These are phyloP conservation scores for Eimeria tenella DNA, from an alignment of 169 alveolate species.

Conservation along the genomic window DNA sequence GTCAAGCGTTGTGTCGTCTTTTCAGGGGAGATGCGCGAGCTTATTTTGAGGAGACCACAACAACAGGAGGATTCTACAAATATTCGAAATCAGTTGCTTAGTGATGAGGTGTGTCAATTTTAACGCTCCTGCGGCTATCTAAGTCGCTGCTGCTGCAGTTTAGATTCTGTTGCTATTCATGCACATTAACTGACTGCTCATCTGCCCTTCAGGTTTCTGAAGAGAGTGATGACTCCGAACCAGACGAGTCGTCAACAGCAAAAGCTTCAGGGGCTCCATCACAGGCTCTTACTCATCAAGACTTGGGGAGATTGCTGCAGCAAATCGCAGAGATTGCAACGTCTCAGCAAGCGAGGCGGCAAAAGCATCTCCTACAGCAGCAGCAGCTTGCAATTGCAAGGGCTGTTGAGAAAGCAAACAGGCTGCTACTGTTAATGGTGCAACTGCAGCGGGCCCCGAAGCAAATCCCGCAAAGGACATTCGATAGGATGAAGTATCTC, in stretches of 20 bases:
- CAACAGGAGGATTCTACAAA: conserved; percentile 76
- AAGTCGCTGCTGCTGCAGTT: neutral
- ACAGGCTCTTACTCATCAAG: conserved; percentile 13
- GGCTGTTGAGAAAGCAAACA: conserved; percentile 57
- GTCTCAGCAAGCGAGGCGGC: conserved; percentile 18
- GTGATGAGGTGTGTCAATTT: conserved; percentile 5
- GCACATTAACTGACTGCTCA: neutral
- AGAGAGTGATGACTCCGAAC: conserved; percentile 58
- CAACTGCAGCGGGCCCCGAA: conserved; percentile 47
- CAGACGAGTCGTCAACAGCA: neutral
- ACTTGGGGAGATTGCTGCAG: conserved; percentile 22
- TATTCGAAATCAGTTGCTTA: neutral
- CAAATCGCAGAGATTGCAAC: conserved; percentile 26
- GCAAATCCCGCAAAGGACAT: neutral
- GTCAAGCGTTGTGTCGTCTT: neutral
- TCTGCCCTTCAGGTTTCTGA: conserved; percentile 34
- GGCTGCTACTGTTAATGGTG: conserved; percentile 40
- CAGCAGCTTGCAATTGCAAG: conserved; percentile 41
- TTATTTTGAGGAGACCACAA: conserved; percentile 86
- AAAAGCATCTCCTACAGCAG: neutral
- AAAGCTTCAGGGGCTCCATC: conserved; percentile 20
- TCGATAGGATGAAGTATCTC: conserved; percentile 36
- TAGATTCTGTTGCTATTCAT: neutral
- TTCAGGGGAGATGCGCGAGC: conserved; percentile 86
- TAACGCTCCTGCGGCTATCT: neutral